Base-by-base conservation (phyloP, 768 basidiomycete genomes). In the Mycena alexandri region DNA sequence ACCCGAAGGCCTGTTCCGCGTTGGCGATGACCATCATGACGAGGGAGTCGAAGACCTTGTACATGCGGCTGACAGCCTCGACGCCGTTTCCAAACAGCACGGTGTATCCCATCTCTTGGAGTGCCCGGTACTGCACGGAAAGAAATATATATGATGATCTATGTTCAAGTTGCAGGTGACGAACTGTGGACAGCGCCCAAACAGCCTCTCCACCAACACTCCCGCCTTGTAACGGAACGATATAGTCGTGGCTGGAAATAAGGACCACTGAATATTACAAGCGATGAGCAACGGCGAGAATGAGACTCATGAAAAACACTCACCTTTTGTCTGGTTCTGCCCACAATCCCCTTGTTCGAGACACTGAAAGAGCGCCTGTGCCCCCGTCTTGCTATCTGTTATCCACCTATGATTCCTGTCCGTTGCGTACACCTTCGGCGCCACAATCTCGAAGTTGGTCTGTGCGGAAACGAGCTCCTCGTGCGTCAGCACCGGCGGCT, bases 31-130 rank as follows among this genome's bases (percentile, higher is more conserved):
- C 22, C 17, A 76, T 75, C 68, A 78, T 75, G 48, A 82, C 77
- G 25, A 80, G 72, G 59, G 75, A 71, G 8, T 75, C 76, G 61
- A 78, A 79, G 56, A 78, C 70, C 2, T 73, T 75, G 64, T 81
- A 78, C 54, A 77, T 72, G 5, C 72, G 59, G 4, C 75, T 52
- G 11, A 77, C 75, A 42, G 72, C 73, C 17, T 75, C 75, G 71
- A 58, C 44, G 33, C 19, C 41, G 25, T 19, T 12, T 6, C 63
- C 36, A 34, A 57, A 67, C 2, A 71, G 14, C 16, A 63, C 60
- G 34, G 54, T 68, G 52, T 75, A 73, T 41, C 72, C 72, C 61
- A 75, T 58, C 24, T 74, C 72, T 48, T 77, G 73, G 68, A 68
- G 73, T 70, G 63, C 74, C 65, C 21, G 68, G 67, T 42, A 72